A percentile compares a stretch with the other conserved stretches of the same genome.
Evolutionary conservation across 768 basidiomycete species (phyloP).

Genomic region (Lactarius tabidus): DNA sequence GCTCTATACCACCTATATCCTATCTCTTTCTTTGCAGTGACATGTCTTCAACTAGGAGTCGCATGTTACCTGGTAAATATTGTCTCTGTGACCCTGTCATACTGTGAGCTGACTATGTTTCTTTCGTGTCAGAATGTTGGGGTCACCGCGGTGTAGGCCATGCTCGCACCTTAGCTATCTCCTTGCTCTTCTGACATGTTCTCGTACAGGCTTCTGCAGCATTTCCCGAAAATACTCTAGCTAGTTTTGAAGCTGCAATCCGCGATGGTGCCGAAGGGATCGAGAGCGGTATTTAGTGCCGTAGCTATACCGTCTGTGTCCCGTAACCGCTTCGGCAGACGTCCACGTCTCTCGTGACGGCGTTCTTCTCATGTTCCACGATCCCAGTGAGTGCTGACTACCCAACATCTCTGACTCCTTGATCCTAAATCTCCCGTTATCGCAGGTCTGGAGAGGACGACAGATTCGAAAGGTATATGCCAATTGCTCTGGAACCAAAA

Average conservation of each 20-base stretch:
- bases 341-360: constrained; percentile 89
- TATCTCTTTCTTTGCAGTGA: neutral
- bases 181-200: constrained; percentile 3
- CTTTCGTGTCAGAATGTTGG: constrained; percentile 63
- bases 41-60: constrained; percentile 12
- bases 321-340: constrained; percentile 68
- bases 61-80: constrained; percentile 29
- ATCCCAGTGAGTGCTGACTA: constrained; percentile 54
- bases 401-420: neutral
- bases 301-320: constrained; percentile 18
- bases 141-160: constrained; percentile 61
- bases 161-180: constrained; percentile 8
- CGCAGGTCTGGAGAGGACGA: constrained; percentile 71
- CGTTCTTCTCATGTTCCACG: constrained; percentile 94
- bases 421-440: constrained; percentile 1
- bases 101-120: neutral
- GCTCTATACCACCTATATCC: neutral
- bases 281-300: constrained; percentile 81
- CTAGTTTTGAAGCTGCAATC: constrained; percentile 92
- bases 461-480: constrained; percentile 63
- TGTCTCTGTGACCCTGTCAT: neutral
- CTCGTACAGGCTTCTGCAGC: constrained; percentile 67
- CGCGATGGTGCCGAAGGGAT: constrained; percentile 94
- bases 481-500: neutral
- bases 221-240: constrained; percentile 92